Evolutionary conservation across 345 rosid species (phyloP), one percentile per base, ranked within the genome.

Genomic region (Gossypium mustelinum): DNA sequence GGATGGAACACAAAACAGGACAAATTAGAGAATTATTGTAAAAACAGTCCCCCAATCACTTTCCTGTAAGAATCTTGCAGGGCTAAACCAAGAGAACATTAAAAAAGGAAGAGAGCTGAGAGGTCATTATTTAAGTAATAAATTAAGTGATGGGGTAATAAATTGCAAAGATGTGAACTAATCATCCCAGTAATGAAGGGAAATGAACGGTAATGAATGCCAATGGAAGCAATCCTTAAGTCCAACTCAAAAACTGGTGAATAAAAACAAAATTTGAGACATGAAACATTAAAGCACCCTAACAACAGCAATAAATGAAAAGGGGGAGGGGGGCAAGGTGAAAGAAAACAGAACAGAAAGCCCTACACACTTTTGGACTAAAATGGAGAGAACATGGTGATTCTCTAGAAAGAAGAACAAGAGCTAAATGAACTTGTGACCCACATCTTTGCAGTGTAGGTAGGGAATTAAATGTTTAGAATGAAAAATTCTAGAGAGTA

Each of bases 261-360:
- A 73, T 61, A 64, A 65, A 80, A 75, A 81, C 41, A 60, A 60
- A 60, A 79, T 81, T 54, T 57, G 70, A 77, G 72, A 14, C 68
- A 65, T 57, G 82, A 77, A 73, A 72, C 79, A 68, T 80, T 25
- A 80, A 83, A 68, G 50, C 75, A 20, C 47, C 62, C 51, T 50
- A 79, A 76, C 77, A 77, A 54, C 72, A 75, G 77, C 82, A 82
- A 79, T 80, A 74, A 79, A 82, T 82, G 84, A 76, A 68, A 70
- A 79, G 22, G 44, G 58, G 11, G 3, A 8, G n/a, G 3, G 22
- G 61, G 44, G 44, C 4, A 10, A 12, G n/a, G 3, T 20, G 61
- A 59, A 59, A 59, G 17, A 24, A 73, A 57, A 63, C 16, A 67
- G 41, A 59, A 29, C 16, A 34, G 64, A 73, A 69, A 58, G 76